phyloP scores from a whole-genome alignment of 2,329 filamentous ascomycete species.

The Fusarium pseudonygamai region DNA sequence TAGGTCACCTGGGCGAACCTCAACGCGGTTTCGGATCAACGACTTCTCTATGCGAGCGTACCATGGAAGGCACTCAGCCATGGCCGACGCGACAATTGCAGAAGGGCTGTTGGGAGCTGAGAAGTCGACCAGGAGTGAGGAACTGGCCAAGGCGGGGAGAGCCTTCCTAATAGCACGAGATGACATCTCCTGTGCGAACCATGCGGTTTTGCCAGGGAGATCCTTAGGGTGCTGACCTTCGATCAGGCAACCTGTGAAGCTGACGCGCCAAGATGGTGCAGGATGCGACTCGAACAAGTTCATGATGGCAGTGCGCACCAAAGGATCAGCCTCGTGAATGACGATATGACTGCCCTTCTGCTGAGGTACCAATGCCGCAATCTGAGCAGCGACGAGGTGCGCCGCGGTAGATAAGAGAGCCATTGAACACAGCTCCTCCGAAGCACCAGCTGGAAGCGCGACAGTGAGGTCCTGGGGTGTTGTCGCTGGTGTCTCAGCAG shows the following conservation, averaged over 20 bases:
- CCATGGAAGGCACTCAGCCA: neutral
- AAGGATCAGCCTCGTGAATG: neutral
- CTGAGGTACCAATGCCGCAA: neutral
- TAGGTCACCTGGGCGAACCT: neutral
- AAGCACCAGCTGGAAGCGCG: neutral
- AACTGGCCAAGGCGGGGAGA: neutral
- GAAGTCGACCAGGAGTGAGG: neutral
- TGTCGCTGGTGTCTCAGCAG: neutral
- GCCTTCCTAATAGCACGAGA: neutral
- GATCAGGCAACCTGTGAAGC: neutral
- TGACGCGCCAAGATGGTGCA: neutral
- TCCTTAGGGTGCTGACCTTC: neutral
- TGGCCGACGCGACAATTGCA: neutral
- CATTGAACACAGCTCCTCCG: neutral
- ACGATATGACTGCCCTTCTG: neutral
- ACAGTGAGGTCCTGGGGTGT: neutral
- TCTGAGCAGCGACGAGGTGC: neutral
- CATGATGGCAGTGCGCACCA: neutral
- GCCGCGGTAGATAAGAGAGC: neutral
- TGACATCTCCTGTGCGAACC: neutral
- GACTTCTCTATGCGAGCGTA: neutral
- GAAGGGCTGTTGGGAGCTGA: neutral
- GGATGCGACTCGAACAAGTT: neutral
- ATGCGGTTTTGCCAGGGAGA: neutral
- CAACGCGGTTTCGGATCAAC: neutral